Base-by-base conservation (phyloP, 768 basidiomycete species). In the Roridomyces roridus region DNA sequence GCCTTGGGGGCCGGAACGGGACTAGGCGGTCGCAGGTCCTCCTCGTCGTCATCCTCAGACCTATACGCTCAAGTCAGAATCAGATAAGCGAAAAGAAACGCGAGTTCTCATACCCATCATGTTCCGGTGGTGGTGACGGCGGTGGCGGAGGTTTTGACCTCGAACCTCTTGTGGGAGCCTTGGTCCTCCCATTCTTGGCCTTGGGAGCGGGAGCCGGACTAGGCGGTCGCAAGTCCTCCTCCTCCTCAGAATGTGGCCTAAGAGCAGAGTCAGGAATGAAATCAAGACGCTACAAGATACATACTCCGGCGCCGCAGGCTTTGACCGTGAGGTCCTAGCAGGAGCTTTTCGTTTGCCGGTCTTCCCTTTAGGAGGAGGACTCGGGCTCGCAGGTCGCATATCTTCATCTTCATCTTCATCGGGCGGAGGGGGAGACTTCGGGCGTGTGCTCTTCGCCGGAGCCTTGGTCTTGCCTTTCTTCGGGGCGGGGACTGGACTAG, bases 401-500 rank as follows among this genome's bases (percentile, higher is more conserved):
- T n/a, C n/a, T n/a, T n/a, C n/a, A n/a, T n/a, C n/a, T n/a, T n/a
- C n/a, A n/a, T n/a, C n/a, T n/a, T n/a, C n/a, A n/a, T n/a, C n/a
- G 29, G 29, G 29, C 14, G 29, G 29, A 14, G 29, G 29, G 7
- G 14, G 14, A 14, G 35, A 29, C 34, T 48, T 46, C 18, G 37
- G 31, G 28, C 40, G 34, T 10, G 46, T 26, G 12, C 7, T 40
- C 25, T 37, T 50, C 12, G 52, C 47, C 17, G 46, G 43, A 17
- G 55, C 55, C 36, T 49, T 49, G 5, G 17, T 21, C 24, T 49
- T 49, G 35, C 47, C 34, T 17, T 41, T 41, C 31, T 54, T 54
- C 15, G 35, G 23, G 6, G 9, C 18, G 21, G 46, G 34, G 12
- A 48, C 21, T 6, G 46, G 46, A 17, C 11, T 36, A 5, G 35